phyloP scores from a whole-genome alignment of 78 protist genomes.

The Dictyostelium firmibasis region DNA sequence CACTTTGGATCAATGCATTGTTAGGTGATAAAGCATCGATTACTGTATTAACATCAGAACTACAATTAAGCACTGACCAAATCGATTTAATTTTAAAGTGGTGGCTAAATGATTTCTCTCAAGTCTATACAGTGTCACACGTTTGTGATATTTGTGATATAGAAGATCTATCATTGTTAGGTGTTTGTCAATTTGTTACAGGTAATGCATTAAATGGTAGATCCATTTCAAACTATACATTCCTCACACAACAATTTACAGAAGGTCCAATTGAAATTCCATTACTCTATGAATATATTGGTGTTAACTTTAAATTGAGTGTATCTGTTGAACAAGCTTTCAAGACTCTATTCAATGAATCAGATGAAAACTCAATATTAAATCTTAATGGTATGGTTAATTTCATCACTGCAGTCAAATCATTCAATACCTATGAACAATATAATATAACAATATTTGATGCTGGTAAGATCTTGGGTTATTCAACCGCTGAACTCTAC shows the following conservation, averaged over 20 bases:
- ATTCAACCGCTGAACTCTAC: neutral
- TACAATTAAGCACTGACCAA: neutral
- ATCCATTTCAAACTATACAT: neutral
- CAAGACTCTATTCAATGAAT: neutral
- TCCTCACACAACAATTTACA: neutral
- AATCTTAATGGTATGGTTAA: neutral
- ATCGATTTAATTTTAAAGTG: neutral
- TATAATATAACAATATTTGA: neutral
- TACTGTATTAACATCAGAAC: neutral
- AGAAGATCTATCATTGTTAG: neutral
- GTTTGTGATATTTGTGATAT: neutral
- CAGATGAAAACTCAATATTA: neutral
- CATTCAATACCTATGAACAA: neutral
- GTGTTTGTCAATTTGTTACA: slow-evolving; percentile 19
- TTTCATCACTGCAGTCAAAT: neutral
- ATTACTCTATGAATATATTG: neutral
- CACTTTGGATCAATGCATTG: slow-evolving; percentile 2
- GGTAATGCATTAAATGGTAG: neutral
- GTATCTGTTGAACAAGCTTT: neutral
- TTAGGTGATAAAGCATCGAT: neutral
- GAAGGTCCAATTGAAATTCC: slow-evolving; percentile 19
- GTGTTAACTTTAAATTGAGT: neutral
- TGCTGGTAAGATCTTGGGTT: neutral
- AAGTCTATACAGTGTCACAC: neutral
- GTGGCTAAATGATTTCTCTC: slow-evolving; percentile 8